phyloP scores from a whole-genome alignment of 805 yeast species.

The Candida adriatica region DNA sequence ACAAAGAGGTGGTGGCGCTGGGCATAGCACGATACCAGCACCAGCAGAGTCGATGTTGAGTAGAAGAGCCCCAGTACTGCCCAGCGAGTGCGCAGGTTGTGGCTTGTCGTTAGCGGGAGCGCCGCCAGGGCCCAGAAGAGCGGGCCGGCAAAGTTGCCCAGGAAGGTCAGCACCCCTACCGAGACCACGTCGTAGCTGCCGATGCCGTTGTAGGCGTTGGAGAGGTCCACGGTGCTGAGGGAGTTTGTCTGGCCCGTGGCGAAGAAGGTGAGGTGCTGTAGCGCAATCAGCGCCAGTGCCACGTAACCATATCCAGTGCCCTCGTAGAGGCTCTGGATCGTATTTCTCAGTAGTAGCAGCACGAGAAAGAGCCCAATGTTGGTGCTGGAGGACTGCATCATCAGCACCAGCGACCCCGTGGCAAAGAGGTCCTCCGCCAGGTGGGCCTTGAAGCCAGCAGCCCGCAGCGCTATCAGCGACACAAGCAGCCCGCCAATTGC shows the following conservation, averaged over 20 bases:
- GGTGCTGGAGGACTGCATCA: slow-evolving; percentile 43
- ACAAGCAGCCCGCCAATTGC: slow-evolving; percentile 27
- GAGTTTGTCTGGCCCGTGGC: slow-evolving; percentile 90
- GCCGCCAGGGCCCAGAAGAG: slow-evolving; percentile 67
- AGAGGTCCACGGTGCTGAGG: slow-evolving; percentile 80
- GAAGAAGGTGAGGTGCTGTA: slow-evolving; percentile 77
- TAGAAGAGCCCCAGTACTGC: slow-evolving; percentile 37
- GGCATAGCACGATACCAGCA: slow-evolving; percentile 62
- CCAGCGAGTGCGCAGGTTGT: slow-evolving; percentile 27
- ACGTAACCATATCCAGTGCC: slow-evolving; percentile 4
- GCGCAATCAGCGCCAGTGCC: slow-evolving; percentile 29
- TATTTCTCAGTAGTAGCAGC: slow-evolving; percentile 26
- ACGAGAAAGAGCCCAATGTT: slow-evolving; percentile 43
- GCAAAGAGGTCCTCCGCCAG: slow-evolving; percentile 32
- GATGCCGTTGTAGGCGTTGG: slow-evolving; percentile 90
- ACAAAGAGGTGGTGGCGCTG: slow-evolving; percentile 84
- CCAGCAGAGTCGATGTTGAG: slow-evolving; percentile 47
- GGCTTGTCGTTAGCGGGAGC: slow-evolving; percentile 33
- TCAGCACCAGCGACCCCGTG: slow-evolving; percentile 32
- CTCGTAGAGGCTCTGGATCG: slow-evolving; percentile 7
- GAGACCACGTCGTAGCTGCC: slow-evolving; percentile 56
- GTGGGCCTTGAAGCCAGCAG: slow-evolving; percentile 1
- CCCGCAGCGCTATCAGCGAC: slow-evolving; percentile 23
- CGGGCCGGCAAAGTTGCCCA: slow-evolving; percentile 82
- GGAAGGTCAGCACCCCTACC: slow-evolving; percentile 74